Base-by-base conservation (phyloP, 225 moss, liverwort and hornwort genomes). In the Neckera pumila region DNA sequence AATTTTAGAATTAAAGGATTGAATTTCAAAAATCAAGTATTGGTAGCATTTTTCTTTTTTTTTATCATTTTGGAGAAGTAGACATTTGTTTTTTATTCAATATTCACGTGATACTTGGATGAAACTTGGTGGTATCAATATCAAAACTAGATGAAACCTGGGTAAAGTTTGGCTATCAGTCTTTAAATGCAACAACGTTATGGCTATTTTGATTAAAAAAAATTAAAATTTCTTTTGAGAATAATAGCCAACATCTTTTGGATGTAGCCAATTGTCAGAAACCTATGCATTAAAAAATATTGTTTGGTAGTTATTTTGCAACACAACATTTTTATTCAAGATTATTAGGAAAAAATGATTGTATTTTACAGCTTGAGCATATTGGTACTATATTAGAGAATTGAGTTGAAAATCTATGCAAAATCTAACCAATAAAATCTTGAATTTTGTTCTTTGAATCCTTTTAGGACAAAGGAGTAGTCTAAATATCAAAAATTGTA, bases 401-500 rank as follows among this genome's bases (percentile, higher is more conserved):
- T 70, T 14, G 4, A 70, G 3, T 70, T 14, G 17, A 72, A 1
- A 43, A 16, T 27, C 10, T 43, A 27, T 43, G 1, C 17, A 43
- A 43, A 72, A 71, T 72, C 43, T 72, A 43, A 43, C 9, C 14
- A 10, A 72, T 13, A 27, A 43, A 72, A 3, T 9, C 10, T 27
- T 43, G 3, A 28, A 43, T 43, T 43, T 27, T 9, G 10, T 27
- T 27, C 6, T 17, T 43, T 17, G 17, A 27, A 72, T 1, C 6
- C 43, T 0, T 45, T 6, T 2, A 30, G 2, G 73, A 73, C 0
- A 1, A 45, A 17, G 3, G 6, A 30, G 0, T 45, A 45, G 11
- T 73, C 3, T 18, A 27, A 11, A 18, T 47, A 73, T 73, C 4
- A 3, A 17, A 18, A 73, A 47, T 45, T 47, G 6, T 7, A 0